Evolutionary conservation across 371 early-diverging fungal genomes (phyloP), one percentile per base, ranked within the genome.

Genomic region (Dichotomocladium elegans): DNA sequence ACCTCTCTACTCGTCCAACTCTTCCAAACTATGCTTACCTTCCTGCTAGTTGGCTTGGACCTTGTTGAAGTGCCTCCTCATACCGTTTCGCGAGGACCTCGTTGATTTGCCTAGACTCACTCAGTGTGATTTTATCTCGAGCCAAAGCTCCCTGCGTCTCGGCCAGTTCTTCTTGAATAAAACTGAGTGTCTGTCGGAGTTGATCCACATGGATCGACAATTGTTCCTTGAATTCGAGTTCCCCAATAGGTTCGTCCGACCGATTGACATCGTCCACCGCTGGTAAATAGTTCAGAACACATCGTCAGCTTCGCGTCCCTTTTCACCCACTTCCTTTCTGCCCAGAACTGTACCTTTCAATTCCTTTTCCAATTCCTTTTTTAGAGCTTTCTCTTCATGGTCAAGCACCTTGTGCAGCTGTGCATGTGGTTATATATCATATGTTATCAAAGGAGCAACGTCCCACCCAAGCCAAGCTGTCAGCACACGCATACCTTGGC

Each of bases 201-300:
- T 61, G 52, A 19, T 50, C 15, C 9, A 59, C 55, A 22, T 57
- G 43, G 24, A 9, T 43, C n/a, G 53, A 41, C 10, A 68, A 17
- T 15, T 55, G 35, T 9, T 72, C 68, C 57, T 58, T 68, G 48
- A 61, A 63, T 17, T 58, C 48, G 4, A 72, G 15, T 40, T 68
- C 62, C 5, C 48, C 9, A 1, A 68, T 44, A 5, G 26, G 26
- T 34, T 68, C 63, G 6, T 55, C 37, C 8, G 34, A n/a, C 9
- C 21, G 42, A 2, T 19, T 31, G 8, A 63, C 24, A 1, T 33
- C 17, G 3, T 63, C 42, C 9, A 57, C 11, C 3, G 51, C 52
- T 21, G 27, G 15, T 45, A 35, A 28, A 51, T 48, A 21, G 14
- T 4, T 37, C 19, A 47, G 19, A 10, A 4, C 12, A n/a, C 15